Conservation (phyloP, 306 rosid species). For the Malus asiatica region DNA sequence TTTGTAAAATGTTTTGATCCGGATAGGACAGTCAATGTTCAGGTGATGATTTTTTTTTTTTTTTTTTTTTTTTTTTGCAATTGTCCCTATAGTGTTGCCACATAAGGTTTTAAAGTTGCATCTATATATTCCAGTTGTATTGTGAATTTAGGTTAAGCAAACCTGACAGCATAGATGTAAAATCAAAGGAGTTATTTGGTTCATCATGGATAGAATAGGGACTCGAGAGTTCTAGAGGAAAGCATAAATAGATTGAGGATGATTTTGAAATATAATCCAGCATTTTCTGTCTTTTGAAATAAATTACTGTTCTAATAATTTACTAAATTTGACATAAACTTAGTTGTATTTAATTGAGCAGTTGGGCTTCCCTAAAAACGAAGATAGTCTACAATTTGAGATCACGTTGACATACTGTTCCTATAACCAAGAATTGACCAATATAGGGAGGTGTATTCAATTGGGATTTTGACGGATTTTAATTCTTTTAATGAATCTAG, state of each 20-base stretch:
- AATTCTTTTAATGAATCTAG: no score
- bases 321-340: background rate
- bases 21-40: background rate
- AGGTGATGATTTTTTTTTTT: background rate
- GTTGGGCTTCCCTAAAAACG: background rate
- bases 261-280: background rate
- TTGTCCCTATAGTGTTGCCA: background rate
- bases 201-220: background rate
- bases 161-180: background rate
- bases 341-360: background rate
- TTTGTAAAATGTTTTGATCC: background rate
- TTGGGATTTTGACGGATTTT: no score
- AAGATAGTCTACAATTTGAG: background rate
- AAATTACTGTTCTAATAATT: background rate
- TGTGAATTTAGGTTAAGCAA: background rate
- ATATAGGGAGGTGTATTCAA: background rate
- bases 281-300: background rate
- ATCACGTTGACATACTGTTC: background rate
- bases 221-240: background rate
- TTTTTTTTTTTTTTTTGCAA: background rate
- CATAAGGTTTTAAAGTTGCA: background rate
- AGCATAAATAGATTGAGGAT: background rate
- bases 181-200: background rate
- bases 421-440: background rate
- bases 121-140: background rate